Base-by-base conservation (phyloP, 202 grass and related monocot genomes). In the Zoysia matrella region DNA sequence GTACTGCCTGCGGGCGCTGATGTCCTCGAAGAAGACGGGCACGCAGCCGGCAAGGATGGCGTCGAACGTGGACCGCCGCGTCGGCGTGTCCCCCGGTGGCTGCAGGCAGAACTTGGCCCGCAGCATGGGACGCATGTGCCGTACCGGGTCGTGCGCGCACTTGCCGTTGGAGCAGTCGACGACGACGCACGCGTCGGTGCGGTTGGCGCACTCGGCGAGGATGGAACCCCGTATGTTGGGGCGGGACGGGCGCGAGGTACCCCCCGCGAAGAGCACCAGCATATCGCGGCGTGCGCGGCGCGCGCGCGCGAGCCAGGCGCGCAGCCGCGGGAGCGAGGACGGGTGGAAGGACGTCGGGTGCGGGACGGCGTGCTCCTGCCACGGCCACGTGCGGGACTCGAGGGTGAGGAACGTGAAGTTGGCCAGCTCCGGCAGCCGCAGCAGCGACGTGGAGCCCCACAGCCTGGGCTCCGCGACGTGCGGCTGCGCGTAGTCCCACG, bases 401-500 rank as follows among this genome's bases (percentile, higher is more conserved):
- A 89, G 54, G 3, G 83, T 71, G 45, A 92, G 83, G 60, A 88
- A 81, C 3, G 82, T 92, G 80, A 92, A 48, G 60, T 88, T 88
- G 7, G 73, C 85, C 10, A 95, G 58, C 82, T 82, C 70, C 51
- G 82, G 74, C 39, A 86, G 85, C 45, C 63, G 73, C 44, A 92
- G 55, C 40, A 95, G 80, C 71, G 81, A 83, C 66, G 77, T 95
- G 52, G 60, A 79, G 13, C 81, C 88, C 74, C 61, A 80, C 11
- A 67, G 60, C 60, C 70, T 67, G 6, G 77, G 60, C 43, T 83
- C 82, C 53, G 8, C 3, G 4, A 4, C 36, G 7, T 42, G 88
- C 44, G 18, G 41, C 76, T 83, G 84, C 13, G 88, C 71, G 62
- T 93, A 80, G 75, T 93, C 94, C 90, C 88, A 88, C 18, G 83